Evolutionary conservation across 176 grass and related monocot genomes (phyloP).

Genomic region (Raddia guianensis): DNA sequence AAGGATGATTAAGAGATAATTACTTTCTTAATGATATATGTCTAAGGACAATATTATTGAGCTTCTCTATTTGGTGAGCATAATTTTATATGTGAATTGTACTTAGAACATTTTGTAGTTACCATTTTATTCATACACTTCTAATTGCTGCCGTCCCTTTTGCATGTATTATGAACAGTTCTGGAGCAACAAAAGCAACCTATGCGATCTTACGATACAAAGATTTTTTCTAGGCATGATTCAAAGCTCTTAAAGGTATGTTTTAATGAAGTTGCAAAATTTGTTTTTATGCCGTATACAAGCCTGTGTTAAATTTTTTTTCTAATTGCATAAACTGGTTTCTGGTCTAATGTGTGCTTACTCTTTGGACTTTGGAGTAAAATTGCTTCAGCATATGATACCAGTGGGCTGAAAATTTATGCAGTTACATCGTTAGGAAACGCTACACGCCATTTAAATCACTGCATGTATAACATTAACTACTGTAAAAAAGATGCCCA

Average conservation of each 20-base stretch:
- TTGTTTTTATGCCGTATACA: slow-evolving; percentile 30
- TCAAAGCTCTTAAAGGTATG: slow-evolving; percentile 71
- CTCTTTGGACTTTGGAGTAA: slow-evolving; percentile 22
- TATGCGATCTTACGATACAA: slow-evolving; percentile 64
- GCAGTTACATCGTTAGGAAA: slow-evolving; percentile 1
- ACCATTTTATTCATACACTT: slow-evolving; percentile 37
- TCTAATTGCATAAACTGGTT: slow-evolving; percentile 17
- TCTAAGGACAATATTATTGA: slow-evolving; percentile 24
- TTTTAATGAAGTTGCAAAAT: slow-evolving; percentile 32
- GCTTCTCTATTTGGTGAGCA: slow-evolving; percentile 37
- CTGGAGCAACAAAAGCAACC: slow-evolving; percentile 71
- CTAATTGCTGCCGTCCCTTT: slow-evolving; percentile 34
- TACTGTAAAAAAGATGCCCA: neutral
- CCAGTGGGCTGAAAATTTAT: slow-evolving; percentile 26
- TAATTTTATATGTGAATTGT: slow-evolving; percentile 23
- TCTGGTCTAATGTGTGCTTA: slow-evolving; percentile 16
- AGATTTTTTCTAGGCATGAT: slow-evolving; percentile 83
- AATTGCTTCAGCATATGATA: slow-evolving; percentile 16
- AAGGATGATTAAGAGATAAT: neutral
- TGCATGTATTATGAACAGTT: slow-evolving; percentile 45
- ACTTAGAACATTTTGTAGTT: slow-evolving; percentile 37
- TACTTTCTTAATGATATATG: slow-evolving; percentile 28
- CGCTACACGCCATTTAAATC: neutral
- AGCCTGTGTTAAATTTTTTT: slow-evolving; percentile 28
- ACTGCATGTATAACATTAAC: slow-evolving; percentile 3